These are phyloP conservation scores for Hibiscus syriacus DNA, from an alignment of 345 rosid species.

Conservation along the genomic window DNA sequence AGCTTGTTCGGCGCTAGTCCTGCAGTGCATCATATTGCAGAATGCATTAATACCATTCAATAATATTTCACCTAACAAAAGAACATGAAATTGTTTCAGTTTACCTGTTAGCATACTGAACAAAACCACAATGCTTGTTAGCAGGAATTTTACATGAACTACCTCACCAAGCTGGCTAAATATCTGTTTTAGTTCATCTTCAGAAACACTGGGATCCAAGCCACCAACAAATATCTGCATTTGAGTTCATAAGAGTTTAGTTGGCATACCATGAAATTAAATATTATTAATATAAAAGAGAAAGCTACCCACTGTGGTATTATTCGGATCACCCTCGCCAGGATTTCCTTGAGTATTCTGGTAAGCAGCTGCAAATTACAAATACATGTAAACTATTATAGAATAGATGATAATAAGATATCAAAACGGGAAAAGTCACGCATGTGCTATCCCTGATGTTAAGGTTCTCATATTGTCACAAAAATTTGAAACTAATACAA, in stretches of 20 bases:
- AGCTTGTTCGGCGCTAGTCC: slow-evolving; percentile 84
- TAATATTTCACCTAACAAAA: background rate
- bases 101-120: slow-evolving; percentile 87
- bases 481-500: background rate
- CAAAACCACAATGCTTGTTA: slow-evolving; percentile 96
- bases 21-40: slow-evolving; percentile 17
- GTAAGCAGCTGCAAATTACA: slow-evolving; percentile 68
- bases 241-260: slow-evolving; percentile 15
- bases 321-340: slow-evolving; percentile 89
- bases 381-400: slow-evolving; percentile 22
- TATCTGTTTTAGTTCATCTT: slow-evolving; percentile 63
- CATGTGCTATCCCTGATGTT: background rate
- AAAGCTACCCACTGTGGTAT: slow-evolving; percentile 80
- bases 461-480: background rate
- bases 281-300: slow-evolving; percentile 8
- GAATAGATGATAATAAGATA: background rate
- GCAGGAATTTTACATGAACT: slow-evolving; percentile 88
- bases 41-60: background rate
- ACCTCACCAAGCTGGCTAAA: slow-evolving; percentile 87
- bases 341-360: slow-evolving; percentile 58
- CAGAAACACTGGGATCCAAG: slow-evolving; percentile 81
- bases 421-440: too few species aligned
- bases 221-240: slow-evolving; percentile 89
- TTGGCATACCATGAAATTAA: slow-evolving; percentile 7
- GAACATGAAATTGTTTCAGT: background rate